A percentile compares a stretch with the other conserved stretches of the same genome.
Conservation (phyloP, 192 early-diverging fungal species). For the Pecoramyces ruminantium region DNA sequence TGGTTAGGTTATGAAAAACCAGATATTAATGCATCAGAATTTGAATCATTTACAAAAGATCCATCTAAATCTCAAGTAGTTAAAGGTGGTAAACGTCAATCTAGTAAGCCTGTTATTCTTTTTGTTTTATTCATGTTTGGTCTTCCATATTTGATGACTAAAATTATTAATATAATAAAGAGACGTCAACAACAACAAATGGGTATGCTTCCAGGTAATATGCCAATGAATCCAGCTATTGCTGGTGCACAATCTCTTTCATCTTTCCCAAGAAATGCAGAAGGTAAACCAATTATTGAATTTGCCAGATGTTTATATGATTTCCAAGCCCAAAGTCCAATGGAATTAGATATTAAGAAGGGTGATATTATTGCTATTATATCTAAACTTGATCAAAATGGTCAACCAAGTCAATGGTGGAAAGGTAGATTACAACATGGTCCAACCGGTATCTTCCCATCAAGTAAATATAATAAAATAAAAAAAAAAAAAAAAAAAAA, state of each 20-base stretch:
- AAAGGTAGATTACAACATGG: slow-evolving; percentile 66
- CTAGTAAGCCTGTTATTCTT: neutral
- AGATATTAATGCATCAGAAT: neutral
- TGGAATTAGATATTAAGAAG: slow-evolving; percentile 64
- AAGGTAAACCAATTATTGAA: slow-evolving; percentile 40
- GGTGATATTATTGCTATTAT: slow-evolving; percentile 84
- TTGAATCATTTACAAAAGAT: neutral
- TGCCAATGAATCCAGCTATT: neutral
- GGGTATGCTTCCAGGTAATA: slow-evolving; percentile 1
- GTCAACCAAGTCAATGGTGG: slow-evolving; percentile 79
- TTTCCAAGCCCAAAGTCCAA: slow-evolving; percentile 48
- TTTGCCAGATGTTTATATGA: slow-evolving; percentile 83
- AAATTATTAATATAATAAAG: slow-evolving; percentile 59
- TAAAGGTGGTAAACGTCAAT: neutral
- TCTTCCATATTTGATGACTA: slow-evolving; percentile 16
- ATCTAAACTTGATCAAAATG: slow-evolving; percentile 61
- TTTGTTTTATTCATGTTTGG: neutral
- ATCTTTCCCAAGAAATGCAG: neutral
- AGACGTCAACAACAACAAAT: slow-evolving; percentile 16
- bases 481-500: neutral
- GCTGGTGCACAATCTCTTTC: neutral
- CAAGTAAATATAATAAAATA: neutral
- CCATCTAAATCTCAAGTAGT: neutral
- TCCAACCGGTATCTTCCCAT: slow-evolving; percentile 72
- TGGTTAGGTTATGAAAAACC: neutral